Conservation (phyloP, 192 early-diverging fungal genomes). For the Backusella westeae region DNA sequence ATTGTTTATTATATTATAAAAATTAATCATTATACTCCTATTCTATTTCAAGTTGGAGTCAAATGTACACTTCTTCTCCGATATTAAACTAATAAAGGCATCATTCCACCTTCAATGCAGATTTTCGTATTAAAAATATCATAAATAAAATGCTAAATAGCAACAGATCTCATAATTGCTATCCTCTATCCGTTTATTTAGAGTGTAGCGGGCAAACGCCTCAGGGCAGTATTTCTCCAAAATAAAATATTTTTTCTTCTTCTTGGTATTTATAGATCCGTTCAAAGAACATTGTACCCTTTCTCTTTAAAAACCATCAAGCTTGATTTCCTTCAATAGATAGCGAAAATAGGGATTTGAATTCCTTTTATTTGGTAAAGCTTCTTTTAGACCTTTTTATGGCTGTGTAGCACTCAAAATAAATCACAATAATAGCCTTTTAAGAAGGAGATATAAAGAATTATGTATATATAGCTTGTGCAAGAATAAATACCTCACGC, state of each 20-base stretch:
- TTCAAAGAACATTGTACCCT: neutral
- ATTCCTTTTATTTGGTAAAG: neutral
- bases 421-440: neutral
- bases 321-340: neutral
- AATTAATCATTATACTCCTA: neutral
- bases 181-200: neutral
- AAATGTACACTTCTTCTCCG: neutral
- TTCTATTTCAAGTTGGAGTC: neutral
- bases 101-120: neutral
- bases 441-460: neutral
- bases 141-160: neutral
- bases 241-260: too few species aligned
- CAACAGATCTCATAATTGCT: neutral
- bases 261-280: neutral
- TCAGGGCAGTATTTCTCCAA: neutral
- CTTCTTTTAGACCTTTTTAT: neutral
- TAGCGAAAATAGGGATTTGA: neutral
- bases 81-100: neutral
- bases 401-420: neutral
- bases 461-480: neutral
- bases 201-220: neutral
- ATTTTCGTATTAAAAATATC: neutral
- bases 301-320: neutral
- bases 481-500: neutral
- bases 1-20: neutral